These are phyloP conservation scores for Microcos paniculata DNA, from an alignment of 345 rosid genomes.

Conservation along the genomic window DNA sequence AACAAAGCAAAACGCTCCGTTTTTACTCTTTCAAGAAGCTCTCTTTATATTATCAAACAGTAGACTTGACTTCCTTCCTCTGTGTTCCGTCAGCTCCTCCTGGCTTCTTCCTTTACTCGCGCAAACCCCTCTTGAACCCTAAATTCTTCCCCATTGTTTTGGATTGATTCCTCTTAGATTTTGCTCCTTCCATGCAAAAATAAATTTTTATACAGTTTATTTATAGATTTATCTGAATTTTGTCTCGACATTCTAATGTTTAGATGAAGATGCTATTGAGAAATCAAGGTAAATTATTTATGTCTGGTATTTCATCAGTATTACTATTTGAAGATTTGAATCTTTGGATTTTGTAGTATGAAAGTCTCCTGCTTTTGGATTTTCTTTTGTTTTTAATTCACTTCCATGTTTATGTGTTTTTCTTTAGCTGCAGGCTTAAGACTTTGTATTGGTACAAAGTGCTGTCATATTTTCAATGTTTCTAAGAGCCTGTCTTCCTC, in stretches of 20 bases:
- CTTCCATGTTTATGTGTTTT: background rate
- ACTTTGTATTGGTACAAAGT: constrained; percentile 14
- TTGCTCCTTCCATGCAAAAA: background rate
- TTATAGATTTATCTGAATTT: background rate
- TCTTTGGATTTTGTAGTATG: background rate
- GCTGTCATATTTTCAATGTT: constrained; percentile 21
- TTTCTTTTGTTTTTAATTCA: background rate
- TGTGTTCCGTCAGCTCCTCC: background rate
- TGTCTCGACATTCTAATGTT: background rate
- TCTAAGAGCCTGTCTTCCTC: constrained; percentile 37
- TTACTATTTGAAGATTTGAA: background rate
- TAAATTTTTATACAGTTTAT: no score
- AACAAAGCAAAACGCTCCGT: background rate
- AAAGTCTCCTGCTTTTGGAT: background rate
- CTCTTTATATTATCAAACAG: background rate
- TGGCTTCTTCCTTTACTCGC: background rate
- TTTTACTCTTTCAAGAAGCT: no score
- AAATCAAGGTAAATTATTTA: constrained; percentile 10
- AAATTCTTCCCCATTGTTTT: background rate
- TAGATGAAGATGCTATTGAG: constrained; percentile 4
- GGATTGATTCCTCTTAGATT: background rate
- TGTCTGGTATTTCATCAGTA: background rate
- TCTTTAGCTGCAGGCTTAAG: constrained; percentile 37
- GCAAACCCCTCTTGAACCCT: background rate
- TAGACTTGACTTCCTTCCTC: background rate